phyloP scores from a whole-genome alignment of 2,329 filamentous ascomycete species.

The Aspergillus fijiensis region DNA sequence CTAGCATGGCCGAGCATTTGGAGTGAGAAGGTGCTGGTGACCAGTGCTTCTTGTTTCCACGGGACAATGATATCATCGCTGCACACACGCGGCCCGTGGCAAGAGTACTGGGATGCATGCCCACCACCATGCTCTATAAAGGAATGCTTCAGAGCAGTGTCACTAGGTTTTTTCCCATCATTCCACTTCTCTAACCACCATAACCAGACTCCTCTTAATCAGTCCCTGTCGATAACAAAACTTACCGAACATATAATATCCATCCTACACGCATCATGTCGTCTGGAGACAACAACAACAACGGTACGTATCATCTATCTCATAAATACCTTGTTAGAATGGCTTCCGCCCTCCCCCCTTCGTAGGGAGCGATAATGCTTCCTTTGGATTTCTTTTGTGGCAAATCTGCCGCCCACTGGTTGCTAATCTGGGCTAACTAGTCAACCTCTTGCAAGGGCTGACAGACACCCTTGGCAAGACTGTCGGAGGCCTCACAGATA shows the following conservation, averaged over 20 bases:
- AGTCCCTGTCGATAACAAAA: background rate
- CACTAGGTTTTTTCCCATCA: background rate
- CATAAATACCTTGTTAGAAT: background rate
- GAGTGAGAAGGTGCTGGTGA: background rate
- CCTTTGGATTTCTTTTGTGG: background rate
- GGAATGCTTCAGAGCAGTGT: background rate
- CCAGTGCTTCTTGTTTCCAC: background rate
- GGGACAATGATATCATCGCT: slow-evolving; percentile 5
- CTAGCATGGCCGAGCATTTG: background rate
- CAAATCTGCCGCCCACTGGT: background rate
- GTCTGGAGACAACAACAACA: slow-evolving; percentile 5
- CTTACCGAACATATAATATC: too few relatives aligned
- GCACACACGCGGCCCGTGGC: slow-evolving; percentile 5
- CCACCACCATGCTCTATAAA: background rate
- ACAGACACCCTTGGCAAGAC: slow-evolving; percentile 7
- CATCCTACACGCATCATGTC: background rate
- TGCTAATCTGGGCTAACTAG: slow-evolving; percentile 9
- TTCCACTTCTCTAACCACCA: background rate
- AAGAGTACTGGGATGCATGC: background rate
- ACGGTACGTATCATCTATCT: slow-evolving; percentile 3
- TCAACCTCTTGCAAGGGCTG: slow-evolving; percentile 4
- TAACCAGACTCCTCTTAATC: background rate
- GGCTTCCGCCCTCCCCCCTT: background rate
- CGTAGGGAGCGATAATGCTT: background rate
- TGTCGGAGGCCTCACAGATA: slow-evolving; percentile 27